phyloP scores from a whole-genome alignment of 1,284 basidiomycete genomes.

The Leucoagaricus sp. region DNA sequence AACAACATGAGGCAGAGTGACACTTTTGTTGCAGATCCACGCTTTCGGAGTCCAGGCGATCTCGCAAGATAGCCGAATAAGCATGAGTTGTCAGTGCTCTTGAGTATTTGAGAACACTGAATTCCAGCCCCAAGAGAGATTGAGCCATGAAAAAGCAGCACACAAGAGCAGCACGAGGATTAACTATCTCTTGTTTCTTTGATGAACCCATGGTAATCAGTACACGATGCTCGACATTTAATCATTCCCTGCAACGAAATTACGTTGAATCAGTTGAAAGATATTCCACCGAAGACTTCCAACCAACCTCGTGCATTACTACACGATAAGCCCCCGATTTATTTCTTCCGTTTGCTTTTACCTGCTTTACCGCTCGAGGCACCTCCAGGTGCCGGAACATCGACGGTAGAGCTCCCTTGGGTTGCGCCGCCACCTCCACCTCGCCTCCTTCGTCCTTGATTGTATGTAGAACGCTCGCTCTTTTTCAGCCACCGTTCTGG shows the following conservation, averaged over 20 bases:
- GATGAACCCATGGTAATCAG: conserved; percentile 19
- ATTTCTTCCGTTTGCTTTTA: conserved; percentile 45
- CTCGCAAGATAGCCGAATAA: background rate
- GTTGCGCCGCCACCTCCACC: conserved; percentile 56
- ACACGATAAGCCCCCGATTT: conserved; percentile 14
- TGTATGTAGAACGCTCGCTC: conserved; percentile 65
- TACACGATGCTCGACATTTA: conserved; percentile 11
- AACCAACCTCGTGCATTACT: conserved; percentile 11
- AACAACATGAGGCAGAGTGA: background rate
- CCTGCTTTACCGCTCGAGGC: conserved; percentile 42
- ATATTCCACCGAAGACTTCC: conserved; percentile 4
- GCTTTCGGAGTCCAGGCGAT: background rate
- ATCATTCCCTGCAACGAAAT: conserved; percentile 8
- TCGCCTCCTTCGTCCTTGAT: conserved; percentile 46
- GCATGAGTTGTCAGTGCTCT: background rate
- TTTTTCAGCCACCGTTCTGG: conserved; percentile 85
- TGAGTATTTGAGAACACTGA: background rate
- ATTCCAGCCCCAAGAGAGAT: background rate
- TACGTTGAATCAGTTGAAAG: conserved; percentile 15
- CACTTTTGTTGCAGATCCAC: background rate
- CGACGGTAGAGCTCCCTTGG: conserved; percentile 50
- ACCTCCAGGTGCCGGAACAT: conserved; percentile 32
- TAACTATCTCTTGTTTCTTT: conserved; percentile 11
- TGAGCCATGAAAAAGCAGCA: conserved; percentile 4
- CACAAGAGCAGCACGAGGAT: conserved; percentile 24